Base-by-base conservation (phyloP, 345 rosid species). In the Bruguiera parviflora region DNA sequence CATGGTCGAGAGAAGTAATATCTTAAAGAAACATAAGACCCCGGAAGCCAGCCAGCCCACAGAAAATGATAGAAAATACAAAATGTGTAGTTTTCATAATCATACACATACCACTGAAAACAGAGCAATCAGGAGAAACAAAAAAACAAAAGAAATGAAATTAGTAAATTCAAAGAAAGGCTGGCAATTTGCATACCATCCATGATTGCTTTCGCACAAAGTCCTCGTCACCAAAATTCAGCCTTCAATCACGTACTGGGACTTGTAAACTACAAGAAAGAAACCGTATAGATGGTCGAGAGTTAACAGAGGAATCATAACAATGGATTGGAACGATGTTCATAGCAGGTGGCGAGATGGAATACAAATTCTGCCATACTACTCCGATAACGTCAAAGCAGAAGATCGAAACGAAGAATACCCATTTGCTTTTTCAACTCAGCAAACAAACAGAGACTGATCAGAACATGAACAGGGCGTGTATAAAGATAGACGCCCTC, bases 181-280 rank as follows among this genome's bases (percentile, higher is more conserved):
- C 18, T 2, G 46, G 9, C 62, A 49, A 67, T 65, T 71, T 28
- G 69, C 82, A 52, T 71, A 80, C 86, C 84, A 66, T 80, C 86
- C 86, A 80, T 83, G 77, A 58, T 64, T 73, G 75, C 77, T 68
- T 61, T 51, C 35, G 46, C 11, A 51, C 61, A 57, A 68, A 70
- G 28, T 29, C 61, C 55, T 24, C 58, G 52, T 58, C 59, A 59
- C 43, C 32, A 22, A 70, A 63, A 56, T 16, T 19, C 49, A 29
- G 33, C 18, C 24, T 31, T 64, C 32, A 29, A 58, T 49, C 43
- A 49, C 5, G 65, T 39, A 24, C 24, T 57, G 27, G 55, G 64
- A 59, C 71, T 76, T 65, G 58, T 59, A 60, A 61, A 35, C 74
- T 51, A 31, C 68, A 25, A 62, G 5, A 70, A 28, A 61, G 28